Base-by-base conservation (phyloP, 2,329 filamentous ascomycete species). In the Emergomyces orientalis region DNA sequence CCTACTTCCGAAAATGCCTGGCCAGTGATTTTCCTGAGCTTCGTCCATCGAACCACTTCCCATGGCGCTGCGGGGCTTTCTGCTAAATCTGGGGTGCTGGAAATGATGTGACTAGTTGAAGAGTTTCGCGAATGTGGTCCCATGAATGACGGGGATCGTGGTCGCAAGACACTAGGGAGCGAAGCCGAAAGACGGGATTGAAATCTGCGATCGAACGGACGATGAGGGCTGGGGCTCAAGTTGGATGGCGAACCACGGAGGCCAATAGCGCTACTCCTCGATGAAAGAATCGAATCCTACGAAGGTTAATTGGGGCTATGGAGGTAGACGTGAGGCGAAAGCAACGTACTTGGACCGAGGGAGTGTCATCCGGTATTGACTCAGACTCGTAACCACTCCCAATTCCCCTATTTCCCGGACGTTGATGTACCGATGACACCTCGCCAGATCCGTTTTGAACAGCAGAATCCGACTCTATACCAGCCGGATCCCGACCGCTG, bases 11-110 rank as follows among this genome's bases (percentile, higher is more conserved):
- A 96, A 74, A 97, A 97, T 3, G 90, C 86, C 74, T 97, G 91
- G 0, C 85, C 86, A 30, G 91, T 91, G 65, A 99, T 85, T 74
- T 95, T 97, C 71, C 87, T 90, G 63, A 99, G 78, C 72, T 89
- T 94, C 0, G 91, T 97, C 95, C 95, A 99, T 71, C 92, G 84
- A 64, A 99, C 89, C 61, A 97, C 91, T 71, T 99, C 94, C 95
- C 94, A 99, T 1, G 94, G 94, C 5, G 90, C 86, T 62, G 90
- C 86, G 2, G 86, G 82, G 1, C 86, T 85, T 67, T 93, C 89
- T 57, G 89, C 88, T 60, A 81, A 79, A 62, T 86, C 79, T 52
- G 83, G 75, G 63, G 87, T 86, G 22, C 68, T 79, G 43, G 78
- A 77, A 17, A 82, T 72, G 13, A 89, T 75, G 67, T 90, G 86